Base-by-base conservation (phyloP, 2,329 filamentous ascomycete genomes). In the Stagonosporopsis tanaceti region DNA sequence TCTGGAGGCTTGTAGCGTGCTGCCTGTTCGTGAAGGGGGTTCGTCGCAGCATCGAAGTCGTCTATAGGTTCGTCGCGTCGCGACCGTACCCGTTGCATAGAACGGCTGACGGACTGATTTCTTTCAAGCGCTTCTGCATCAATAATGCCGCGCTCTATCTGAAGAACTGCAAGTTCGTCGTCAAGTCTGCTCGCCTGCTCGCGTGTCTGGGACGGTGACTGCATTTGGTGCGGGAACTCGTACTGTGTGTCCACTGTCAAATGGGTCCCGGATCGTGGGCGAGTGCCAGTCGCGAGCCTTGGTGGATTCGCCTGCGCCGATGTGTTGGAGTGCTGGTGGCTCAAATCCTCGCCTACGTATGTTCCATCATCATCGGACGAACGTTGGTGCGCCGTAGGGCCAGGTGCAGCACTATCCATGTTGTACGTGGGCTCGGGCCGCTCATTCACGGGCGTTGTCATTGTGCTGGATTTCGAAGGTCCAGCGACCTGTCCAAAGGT, bases 11-110 rank as follows among this genome's bases (percentile, higher is more conserved):
- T 85, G 74, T 89, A 91, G 42, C 87, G 77, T 37, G 85, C 83
- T 1, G 87, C 81, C 67, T 86, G 85, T 70, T 90, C 87, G 66
- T 91, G 88, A 32, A 90, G 77, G 0, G 89, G 88, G 50, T 89
- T 89, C 3, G 88, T 90, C 22, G 85, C 85, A 42, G 83, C 80
- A 62, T 89, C 87, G 64, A 89, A 89, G 51, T 90, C 87, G 67
- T 90, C 88, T 3, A 89, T 76, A 2, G 82, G 81, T 20, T 89
- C 85, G 1, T 81, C 78, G 9, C 80, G 77, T 38, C 81, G 80
- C 5, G 84, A 86, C 44, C 85, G 79, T 4, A 82, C 80, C 14
- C 80, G 79, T 56, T 79, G 77, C 37, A 86, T 77, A 2, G 84
- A 84, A 25, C 74, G 77, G 4, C 71, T 72, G 38, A 71, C 67